Percentiles rank a stretch among this genome's conserved stretches.
These are phyloP conservation scores for Pholiota adiposa DNA, from an alignment of 1,284 basidiomycete genomes.

Conservation along the genomic window DNA sequence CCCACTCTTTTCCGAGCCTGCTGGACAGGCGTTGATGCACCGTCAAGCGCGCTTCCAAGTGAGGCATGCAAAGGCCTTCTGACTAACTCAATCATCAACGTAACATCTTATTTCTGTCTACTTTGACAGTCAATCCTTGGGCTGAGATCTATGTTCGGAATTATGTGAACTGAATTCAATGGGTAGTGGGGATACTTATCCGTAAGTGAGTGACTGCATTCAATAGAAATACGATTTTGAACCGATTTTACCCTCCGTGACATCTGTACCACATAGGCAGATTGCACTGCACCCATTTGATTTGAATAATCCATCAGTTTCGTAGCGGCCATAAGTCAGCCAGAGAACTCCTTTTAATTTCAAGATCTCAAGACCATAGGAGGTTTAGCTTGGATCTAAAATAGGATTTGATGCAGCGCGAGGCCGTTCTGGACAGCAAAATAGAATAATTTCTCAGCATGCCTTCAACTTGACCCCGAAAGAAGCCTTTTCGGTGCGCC, in stretches of 20 bases:
- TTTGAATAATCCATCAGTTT: neutral
- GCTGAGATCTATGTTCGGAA: neutral
- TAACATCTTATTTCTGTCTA: too few relatives aligned
- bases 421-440: constrained; percentile 1
- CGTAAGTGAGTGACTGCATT: neutral
- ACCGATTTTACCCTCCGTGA: neutral
- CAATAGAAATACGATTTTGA: neutral
- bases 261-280: too few relatives aligned
- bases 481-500: neutral
- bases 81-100: too few relatives aligned
- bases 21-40: too few relatives aligned
- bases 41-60: too few relatives aligned
- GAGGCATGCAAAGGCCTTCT: too few relatives aligned
- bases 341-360: neutral
- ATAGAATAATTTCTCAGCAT: neutral
- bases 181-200: neutral
- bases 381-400: neutral
- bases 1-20: too few relatives aligned
- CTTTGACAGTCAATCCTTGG: too few relatives aligned
- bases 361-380: neutral
- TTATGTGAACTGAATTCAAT: neutral
- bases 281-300: neutral
- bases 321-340: neutral
- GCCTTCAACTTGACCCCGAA: neutral
- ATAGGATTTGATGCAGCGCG: neutral